phyloP scores from a whole-genome alignment of 345 rosid genomes.

The Euphorbia lathyris region DNA sequence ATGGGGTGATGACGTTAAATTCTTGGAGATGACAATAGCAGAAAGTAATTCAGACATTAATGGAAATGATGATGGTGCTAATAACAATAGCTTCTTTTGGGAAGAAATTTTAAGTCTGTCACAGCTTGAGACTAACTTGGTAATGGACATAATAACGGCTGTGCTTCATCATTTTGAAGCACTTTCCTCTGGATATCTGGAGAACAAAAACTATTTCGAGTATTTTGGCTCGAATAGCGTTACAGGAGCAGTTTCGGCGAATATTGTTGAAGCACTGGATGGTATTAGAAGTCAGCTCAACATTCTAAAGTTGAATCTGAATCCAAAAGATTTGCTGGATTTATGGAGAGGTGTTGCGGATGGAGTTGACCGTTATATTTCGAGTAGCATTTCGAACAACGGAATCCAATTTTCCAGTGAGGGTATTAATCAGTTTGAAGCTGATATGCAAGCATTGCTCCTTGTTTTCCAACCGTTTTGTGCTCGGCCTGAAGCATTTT shows the following conservation, averaged over 20 bases:
- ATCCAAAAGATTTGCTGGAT: conserved; percentile 65
- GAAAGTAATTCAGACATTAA: conserved; percentile 28
- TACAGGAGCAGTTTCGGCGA: conserved; percentile 30
- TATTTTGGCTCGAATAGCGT: conserved; percentile 13
- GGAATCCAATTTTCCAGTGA: conserved; percentile 27
- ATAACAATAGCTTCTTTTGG: conserved; percentile 45
- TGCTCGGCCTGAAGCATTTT: conserved; percentile 65
- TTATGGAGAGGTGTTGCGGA: conserved; percentile 73
- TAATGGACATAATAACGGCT: conserved; percentile 51
- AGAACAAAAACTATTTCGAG: conserved; percentile 27
- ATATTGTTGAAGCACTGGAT: conserved; percentile 53
- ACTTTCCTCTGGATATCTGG: conserved; percentile 40
- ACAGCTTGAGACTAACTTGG: conserved; percentile 65
- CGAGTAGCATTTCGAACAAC: conserved; percentile 34
- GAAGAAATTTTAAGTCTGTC: conserved; percentile 61
- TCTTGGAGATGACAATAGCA: conserved; percentile 53
- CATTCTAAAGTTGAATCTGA: conserved; percentile 39
- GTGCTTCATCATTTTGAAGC: conserved; percentile 61
- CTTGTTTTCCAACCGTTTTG: conserved; percentile 58
- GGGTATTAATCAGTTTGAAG: conserved; percentile 36
- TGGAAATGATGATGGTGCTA: conserved; percentile 13
- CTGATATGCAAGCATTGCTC: conserved; percentile 49
- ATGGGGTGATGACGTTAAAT: conserved; percentile 69
- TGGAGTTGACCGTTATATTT: conserved; percentile 67
- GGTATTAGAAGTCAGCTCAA: conserved; percentile 42